These are phyloP conservation scores for Deinandra increscens DNA, from an alignment of 129 eudicot species.

Conservation along the genomic window DNA sequence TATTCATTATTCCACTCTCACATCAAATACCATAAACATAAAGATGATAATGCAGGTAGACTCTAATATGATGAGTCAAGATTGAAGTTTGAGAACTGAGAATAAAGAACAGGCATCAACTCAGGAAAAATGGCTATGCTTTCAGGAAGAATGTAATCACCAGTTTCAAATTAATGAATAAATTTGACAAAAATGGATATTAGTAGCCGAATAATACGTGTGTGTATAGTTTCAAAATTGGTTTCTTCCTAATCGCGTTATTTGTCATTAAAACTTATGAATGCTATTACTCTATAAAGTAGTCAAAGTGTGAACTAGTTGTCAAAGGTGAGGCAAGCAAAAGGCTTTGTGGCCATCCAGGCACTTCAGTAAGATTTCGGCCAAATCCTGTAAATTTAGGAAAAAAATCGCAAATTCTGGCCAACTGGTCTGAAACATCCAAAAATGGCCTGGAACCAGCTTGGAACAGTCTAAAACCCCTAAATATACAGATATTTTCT, in stretches of 20 bases:
- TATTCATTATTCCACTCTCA: constrained; percentile 9
- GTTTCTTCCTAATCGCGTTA: background rate
- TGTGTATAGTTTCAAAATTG: background rate
- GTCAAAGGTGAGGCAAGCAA: no score
- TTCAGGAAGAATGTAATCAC: background rate
- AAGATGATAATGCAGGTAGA: background rate
- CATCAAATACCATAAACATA: background rate
- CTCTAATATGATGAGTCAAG: background rate
- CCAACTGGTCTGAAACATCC: no score
- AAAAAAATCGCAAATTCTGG: no score
- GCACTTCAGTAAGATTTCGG: no score
- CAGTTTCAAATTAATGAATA: background rate
- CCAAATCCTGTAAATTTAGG: no score
- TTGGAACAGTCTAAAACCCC: no score
- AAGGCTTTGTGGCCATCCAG: no score
- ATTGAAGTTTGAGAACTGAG: background rate
- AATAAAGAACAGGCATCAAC: background rate
- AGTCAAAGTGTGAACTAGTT: no score
- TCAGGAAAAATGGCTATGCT: constrained; percentile 4
- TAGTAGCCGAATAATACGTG: background rate
- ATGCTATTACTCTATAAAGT: background rate
- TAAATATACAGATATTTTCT: background rate
- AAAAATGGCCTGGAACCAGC: no score
- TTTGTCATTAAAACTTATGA: background rate
- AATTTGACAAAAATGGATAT: background rate